Conservation (phyloP, 208 protist genomes). For the Acanthamoeba healyi region DNA sequence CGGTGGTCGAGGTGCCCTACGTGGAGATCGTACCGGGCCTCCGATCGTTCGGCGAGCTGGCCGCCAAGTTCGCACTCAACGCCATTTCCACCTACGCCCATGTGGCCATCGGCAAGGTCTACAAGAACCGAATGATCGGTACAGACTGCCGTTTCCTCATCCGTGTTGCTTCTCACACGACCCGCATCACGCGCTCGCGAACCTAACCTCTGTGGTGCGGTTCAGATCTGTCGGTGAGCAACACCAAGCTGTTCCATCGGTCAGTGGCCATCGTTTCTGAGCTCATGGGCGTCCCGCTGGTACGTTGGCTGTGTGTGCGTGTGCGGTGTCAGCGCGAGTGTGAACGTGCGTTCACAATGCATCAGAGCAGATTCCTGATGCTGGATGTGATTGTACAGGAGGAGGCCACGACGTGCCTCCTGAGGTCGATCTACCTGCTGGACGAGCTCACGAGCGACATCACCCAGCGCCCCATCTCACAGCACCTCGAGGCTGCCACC, state of each 20-base stretch:
- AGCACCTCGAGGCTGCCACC: conserved; percentile 14
- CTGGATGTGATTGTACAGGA: neutral
- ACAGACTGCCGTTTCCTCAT: neutral
- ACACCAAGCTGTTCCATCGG: conserved; percentile 72
- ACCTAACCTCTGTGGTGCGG: neutral
- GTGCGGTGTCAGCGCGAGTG: too few relatives aligned
- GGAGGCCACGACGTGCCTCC: conserved; percentile 15
- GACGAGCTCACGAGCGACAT: conserved; percentile 2
- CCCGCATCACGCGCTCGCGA: neutral
- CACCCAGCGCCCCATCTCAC: neutral
- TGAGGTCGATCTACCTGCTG: conserved; percentile 46
- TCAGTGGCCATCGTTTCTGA: conserved; percentile 34
- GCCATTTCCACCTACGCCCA: conserved; percentile 59
- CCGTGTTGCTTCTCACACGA: neutral
- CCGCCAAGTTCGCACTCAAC: conserved; percentile 63
- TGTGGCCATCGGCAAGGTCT: conserved; percentile 62
- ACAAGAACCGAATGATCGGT: conserved; percentile 70
- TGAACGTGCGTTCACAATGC: too few relatives aligned
- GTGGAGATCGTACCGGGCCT: conserved; percentile 34
- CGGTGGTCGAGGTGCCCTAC: conserved; percentile 11
- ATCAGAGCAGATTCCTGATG: neutral
- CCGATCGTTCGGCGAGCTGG: conserved; percentile 15
- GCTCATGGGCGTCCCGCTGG: neutral
- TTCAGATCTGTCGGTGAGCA: conserved; percentile 64
- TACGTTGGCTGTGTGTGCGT: too few relatives aligned